A percentile compares a stretch with the other conserved stretches of the same genome.
Conservation (phyloP, 768 basidiomycete species). For the Porphyrellus cyaneotinctus region DNA sequence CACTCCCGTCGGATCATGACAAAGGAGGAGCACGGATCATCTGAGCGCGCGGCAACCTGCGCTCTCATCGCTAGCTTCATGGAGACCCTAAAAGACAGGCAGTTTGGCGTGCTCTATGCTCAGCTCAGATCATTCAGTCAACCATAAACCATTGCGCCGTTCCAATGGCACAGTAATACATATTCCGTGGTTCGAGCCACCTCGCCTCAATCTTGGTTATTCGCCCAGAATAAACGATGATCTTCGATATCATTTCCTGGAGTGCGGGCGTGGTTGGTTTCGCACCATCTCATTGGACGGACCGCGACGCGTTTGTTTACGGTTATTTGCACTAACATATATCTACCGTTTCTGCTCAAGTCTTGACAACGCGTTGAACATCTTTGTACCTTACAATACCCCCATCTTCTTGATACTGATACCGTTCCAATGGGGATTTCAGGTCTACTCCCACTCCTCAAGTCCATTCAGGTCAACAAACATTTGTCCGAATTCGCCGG, state of each 20-base stretch:
- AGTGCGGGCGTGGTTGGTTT: no score
- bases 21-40: background rate
- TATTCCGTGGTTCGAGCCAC: no score
- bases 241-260: no score
- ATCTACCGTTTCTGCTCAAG: background rate
- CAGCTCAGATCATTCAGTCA: no score
- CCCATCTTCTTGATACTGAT: constrained; percentile 2
- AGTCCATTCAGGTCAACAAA: constrained; percentile 76
- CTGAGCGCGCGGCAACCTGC: background rate
- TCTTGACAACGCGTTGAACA: background rate
- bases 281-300: constrained; percentile 8
- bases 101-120: no score
- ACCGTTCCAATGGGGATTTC: constrained; percentile 74
- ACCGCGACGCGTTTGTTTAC: constrained; percentile 33
- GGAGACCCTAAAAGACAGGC: background rate
- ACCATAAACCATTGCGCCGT: no score
- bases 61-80: background rate
- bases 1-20: background rate
- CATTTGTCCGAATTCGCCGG: constrained; percentile 81
- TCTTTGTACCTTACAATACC: constrained; percentile 5
- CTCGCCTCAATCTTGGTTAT: no score
- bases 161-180: no score
- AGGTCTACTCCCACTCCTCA: constrained; percentile 85
- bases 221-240: no score
- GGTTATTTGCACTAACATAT: constrained; percentile 19